These are phyloP conservation scores for Aspergillus saccharolyticus DNA, from an alignment of 495 filamentous ascomycete species.

Conservation along the genomic window DNA sequence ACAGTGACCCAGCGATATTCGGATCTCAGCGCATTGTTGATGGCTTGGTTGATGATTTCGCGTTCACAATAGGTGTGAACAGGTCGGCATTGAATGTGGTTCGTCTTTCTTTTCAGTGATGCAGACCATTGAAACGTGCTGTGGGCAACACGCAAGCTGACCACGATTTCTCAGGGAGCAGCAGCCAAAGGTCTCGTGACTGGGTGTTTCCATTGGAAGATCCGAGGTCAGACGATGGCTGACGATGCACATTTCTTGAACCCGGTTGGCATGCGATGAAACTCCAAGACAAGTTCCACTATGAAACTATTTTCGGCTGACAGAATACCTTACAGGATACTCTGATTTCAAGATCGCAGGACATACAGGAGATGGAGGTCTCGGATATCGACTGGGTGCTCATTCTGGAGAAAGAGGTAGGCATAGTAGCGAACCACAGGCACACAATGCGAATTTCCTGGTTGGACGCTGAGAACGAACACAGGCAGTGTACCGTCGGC, in stretches of 20 bases:
- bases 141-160: not conserved
- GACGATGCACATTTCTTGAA: slow-evolving; percentile 16
- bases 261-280: slow-evolving; percentile 8
- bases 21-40: slow-evolving; percentile 70
- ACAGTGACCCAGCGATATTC: slow-evolving; percentile 78
- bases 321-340: slow-evolving; percentile 47
- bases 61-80: slow-evolving; percentile 57
- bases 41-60: slow-evolving; percentile 75
- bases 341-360: slow-evolving; percentile 57
- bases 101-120: slow-evolving; percentile 27
- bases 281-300: too few species aligned
- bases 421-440: not conserved
- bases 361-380: slow-evolving; percentile 52
- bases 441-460: not conserved
- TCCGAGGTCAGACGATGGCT: slow-evolving; percentile 18
- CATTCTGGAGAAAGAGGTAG: slow-evolving; percentile 88
- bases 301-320: not conserved
- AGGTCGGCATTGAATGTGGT: slow-evolving; percentile 37
- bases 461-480: not conserved
- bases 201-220: slow-evolving; percentile 47
- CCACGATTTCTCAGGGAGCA: slow-evolving; percentile 39
- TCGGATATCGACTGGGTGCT: slow-evolving; percentile 62
- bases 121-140: too few species aligned
- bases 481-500: slow-evolving; percentile 75
- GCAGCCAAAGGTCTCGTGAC: slow-evolving; percentile 69